Conservation (phyloP, 164 flowering plant species). For the Nymphaea thermarum region DNA sequence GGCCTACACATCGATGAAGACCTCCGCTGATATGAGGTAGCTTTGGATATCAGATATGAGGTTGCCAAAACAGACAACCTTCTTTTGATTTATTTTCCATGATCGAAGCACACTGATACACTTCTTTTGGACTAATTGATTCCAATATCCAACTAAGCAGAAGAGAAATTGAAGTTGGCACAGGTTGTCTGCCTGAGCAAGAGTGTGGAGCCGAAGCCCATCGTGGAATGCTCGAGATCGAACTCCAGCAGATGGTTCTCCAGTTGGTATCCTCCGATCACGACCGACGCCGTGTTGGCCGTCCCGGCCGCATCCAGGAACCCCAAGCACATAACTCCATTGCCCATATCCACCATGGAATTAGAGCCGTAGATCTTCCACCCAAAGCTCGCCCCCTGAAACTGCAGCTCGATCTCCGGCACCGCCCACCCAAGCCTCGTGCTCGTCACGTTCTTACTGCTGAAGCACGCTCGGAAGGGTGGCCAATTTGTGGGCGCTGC, state of each 20-base stretch:
- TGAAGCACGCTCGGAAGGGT: conserved; percentile 25
- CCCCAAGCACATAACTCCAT: conserved; percentile 36
- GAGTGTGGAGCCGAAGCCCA: conserved; percentile 41
- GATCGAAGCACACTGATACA: too few species aligned
- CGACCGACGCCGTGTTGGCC: conserved; percentile 19
- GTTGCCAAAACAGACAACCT: too few species aligned
- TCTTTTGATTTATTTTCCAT: too few species aligned
- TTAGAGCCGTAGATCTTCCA: conserved; percentile 47
- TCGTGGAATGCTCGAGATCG: conserved; percentile 28
- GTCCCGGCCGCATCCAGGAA: conserved; percentile 23
- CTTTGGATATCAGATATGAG: too few species aligned
- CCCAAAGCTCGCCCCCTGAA: conserved; percentile 16
- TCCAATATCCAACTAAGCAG: neutral
- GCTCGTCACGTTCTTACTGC: conserved; percentile 9
- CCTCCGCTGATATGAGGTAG: too few species aligned
- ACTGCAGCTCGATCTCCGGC: conserved; percentile 34
- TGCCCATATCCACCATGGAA: conserved; percentile 34
- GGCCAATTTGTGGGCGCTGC: conserved; percentile 2
- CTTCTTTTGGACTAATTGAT: too few species aligned
- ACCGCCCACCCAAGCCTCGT: conserved; percentile 11
- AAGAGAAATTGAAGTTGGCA: conserved; percentile 30
- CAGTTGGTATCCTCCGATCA: conserved; percentile 47
- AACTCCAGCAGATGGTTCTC: conserved; percentile 50
- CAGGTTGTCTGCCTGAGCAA: conserved; percentile 24
- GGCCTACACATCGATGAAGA: too few species aligned